Evolutionary conservation across 805 yeast species (phyloP).

Genomic region (Candida corydali): DNA sequence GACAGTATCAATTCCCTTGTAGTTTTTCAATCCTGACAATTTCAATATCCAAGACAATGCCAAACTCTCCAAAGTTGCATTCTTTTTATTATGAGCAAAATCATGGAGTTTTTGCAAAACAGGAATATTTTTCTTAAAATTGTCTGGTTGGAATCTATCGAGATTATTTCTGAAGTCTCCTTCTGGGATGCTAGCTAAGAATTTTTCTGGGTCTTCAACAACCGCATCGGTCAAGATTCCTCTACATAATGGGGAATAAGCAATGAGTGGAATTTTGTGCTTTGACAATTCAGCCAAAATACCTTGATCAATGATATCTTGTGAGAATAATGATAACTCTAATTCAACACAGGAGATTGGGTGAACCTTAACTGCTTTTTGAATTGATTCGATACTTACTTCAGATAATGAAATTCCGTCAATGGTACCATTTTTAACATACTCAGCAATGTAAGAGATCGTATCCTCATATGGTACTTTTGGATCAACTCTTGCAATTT

Average conservation of each 20-base stretch:
- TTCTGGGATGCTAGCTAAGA: constrained; percentile 42
- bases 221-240: constrained; percentile 71
- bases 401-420: constrained; percentile 76
- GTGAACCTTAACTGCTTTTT: constrained; percentile 50
- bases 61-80: constrained; percentile 55
- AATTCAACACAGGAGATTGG: constrained; percentile 71
- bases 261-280: constrained; percentile 59
- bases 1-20: constrained; percentile 35
- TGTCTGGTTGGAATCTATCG: constrained; percentile 60
- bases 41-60: constrained; percentile 47
- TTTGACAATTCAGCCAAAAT: constrained; percentile 56
- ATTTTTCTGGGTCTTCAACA: constrained; percentile 30
- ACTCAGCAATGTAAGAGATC: constrained; percentile 51
- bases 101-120: constrained; percentile 47
- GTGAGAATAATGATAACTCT: constrained; percentile 71
- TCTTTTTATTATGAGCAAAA: constrained; percentile 42
- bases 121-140: constrained; percentile 47
- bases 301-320: constrained; percentile 60
- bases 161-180: constrained; percentile 50
- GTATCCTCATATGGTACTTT: constrained; percentile 55
- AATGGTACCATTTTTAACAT: constrained; percentile 59
- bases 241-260: constrained; percentile 81
- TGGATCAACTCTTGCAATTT: constrained; percentile 67
- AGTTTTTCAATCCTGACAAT: constrained; percentile 59
- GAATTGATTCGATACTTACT: constrained; percentile 57